Evolutionary conservation across 352 stramenopile genomes (phyloP).

Genomic region (Globisporangium mamillatum): DNA sequence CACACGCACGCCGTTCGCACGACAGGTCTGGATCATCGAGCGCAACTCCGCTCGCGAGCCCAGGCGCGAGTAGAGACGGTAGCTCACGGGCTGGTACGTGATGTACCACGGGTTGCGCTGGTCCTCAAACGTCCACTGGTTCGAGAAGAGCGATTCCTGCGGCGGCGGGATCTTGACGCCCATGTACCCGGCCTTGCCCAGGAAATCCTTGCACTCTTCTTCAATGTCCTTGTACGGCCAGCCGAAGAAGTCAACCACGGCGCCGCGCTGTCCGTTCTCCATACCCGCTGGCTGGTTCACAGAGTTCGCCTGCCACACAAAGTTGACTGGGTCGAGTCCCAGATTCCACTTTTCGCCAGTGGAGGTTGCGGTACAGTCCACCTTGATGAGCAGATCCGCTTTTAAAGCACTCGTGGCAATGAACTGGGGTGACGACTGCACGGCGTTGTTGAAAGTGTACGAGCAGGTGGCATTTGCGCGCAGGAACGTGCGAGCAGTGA

Average conservation of each 20-base stretch:
- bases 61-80: constrained; percentile 33
- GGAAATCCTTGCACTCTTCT: constrained; percentile 32
- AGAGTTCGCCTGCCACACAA: constrained; percentile 46
- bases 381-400: constrained; percentile 30
- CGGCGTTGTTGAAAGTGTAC: constrained; percentile 37
- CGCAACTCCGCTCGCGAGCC: constrained; percentile 32
- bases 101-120: constrained; percentile 47
- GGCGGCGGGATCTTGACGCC: constrained; percentile 42
- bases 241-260: constrained; percentile 43
- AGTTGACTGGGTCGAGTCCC: constrained; percentile 56
- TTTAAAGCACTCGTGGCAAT: constrained; percentile 24
- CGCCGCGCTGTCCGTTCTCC: constrained; percentile 32
- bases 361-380: constrained; percentile 22
- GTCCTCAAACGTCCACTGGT: constrained; percentile 22
- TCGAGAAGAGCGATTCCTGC: constrained; percentile 36
- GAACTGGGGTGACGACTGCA: constrained; percentile 19
- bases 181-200: constrained; percentile 41
- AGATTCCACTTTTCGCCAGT: constrained; percentile 29
- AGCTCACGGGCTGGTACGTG: constrained; percentile 40
- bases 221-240: constrained; percentile 44
- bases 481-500: constrained; percentile 37
- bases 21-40: constrained; percentile 43
- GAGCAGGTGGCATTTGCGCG: constrained; percentile 26
- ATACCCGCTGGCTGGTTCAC: constrained; percentile 22
- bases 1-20: constrained; percentile 33